Conservation (phyloP, 306 rosid genomes). For the Cucurbita argyrosperma region DNA sequence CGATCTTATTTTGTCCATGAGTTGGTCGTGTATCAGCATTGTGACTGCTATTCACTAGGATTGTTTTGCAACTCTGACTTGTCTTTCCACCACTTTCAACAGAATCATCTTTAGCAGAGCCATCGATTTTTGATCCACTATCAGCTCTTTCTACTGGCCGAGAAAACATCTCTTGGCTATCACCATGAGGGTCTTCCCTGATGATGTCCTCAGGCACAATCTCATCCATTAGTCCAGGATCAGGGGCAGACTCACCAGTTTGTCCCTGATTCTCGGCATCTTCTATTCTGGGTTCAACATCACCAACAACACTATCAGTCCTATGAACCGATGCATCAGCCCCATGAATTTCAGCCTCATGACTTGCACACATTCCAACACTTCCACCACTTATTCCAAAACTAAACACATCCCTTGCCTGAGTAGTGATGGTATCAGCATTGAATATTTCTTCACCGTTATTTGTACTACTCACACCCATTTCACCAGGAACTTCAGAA, state of each 20-base stretch:
- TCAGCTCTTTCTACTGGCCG: conserved; percentile 82
- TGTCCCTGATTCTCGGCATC: conserved; percentile 95
- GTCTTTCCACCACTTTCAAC: conserved; percentile 93
- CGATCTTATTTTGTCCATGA: conserved; percentile 44
- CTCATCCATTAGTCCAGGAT: conserved; percentile 94
- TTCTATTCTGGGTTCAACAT: conserved; percentile 76
- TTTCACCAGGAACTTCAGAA: conserved; percentile 64
- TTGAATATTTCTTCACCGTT: conserved; percentile 77
- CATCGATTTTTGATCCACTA: conserved; percentile 90
- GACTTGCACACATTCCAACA: conserved; percentile 99
- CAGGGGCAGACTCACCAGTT: conserved; percentile 86
- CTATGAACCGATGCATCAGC: conserved; percentile 86
- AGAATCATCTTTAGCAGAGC: conserved; percentile 89
- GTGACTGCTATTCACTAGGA: conserved; percentile 37
- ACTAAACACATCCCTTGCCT: conserved; percentile 81
- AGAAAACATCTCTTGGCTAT: conserved; percentile 93
- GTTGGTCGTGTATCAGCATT: conserved; percentile 50
- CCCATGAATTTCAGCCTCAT: conserved; percentile 97
- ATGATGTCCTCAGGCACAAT: conserved; percentile 67
- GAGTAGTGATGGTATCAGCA: conserved; percentile 86
- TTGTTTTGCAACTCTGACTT: conserved; percentile 55
- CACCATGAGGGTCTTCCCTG: conserved; percentile 82
- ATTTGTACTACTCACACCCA: conserved; percentile 87
- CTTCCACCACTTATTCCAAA: conserved; percentile 96
- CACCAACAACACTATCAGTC: conserved; percentile 91